Evolutionary conservation across 2,329 filamentous ascomycete genomes (phyloP).

Genomic region (Lomentospora prolificans): DNA sequence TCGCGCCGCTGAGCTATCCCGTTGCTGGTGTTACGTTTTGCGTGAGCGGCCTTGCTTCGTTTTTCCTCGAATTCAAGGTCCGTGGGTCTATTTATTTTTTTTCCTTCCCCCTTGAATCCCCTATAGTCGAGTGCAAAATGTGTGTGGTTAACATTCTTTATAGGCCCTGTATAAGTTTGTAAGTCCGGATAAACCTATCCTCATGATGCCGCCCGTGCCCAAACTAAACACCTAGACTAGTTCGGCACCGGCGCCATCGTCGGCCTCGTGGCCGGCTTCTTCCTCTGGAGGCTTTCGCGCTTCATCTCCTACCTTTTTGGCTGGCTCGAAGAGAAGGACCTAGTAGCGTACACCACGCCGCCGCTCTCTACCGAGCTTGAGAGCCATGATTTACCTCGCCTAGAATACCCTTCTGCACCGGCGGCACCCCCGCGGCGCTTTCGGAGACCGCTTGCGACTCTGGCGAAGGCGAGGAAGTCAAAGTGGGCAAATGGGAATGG

Average conservation of each 20-base stretch:
- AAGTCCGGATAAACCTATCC: background rate
- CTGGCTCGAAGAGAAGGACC: background rate
- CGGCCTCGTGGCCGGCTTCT: background rate
- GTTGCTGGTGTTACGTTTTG: background rate
- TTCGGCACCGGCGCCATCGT: background rate
- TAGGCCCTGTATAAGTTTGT: conserved; percentile 6
- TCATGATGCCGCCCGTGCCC: background rate
- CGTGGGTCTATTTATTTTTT: background rate
- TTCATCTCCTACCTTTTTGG: conserved; percentile 1
- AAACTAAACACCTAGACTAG: background rate
- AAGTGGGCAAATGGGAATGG: background rate
- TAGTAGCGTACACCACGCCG: background rate
- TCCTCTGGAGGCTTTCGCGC: background rate
- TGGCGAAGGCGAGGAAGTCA: too few species aligned
- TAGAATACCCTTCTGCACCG: too few species aligned
- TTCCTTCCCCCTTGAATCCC: background rate
- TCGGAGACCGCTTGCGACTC: background rate
- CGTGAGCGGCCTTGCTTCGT: background rate
- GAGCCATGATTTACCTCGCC: too few species aligned
- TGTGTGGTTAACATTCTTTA: background rate
- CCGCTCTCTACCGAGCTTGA: background rate
- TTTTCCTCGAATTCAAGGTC: conserved; percentile 4
- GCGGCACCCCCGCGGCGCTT: background rate
- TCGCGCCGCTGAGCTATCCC: background rate
- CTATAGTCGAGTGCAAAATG: background rate